Evolutionary conservation across 2,329 filamentous ascomycete genomes (phyloP), one percentile per base, ranked within the genome.

Genomic region (Botrytis fragariae): DNA sequence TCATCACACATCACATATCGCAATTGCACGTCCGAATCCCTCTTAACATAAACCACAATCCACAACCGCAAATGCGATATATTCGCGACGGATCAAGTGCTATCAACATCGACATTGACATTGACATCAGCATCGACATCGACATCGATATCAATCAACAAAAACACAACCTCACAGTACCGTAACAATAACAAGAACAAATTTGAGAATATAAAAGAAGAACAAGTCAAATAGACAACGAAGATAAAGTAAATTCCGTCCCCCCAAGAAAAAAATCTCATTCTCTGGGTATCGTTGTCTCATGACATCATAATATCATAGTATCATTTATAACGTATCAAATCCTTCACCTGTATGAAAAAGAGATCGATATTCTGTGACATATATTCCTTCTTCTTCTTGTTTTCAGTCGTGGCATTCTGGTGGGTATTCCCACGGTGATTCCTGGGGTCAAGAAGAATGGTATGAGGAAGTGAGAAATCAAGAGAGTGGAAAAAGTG

Each of bases 271-370:
- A 39, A 12, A 12, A 44, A 20, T 44, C 1, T 8, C 25, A 14
- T n/a, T 16, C 25, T 54, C 12, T 3, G 12, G 48, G 12, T n/a
- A 54, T n/a, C 5, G 4, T 4, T 2, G 0, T 0, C 3, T 54
- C 25, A 6, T n/a, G 48, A n/a, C 1, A 54, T 54, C 25, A n/a
- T 54, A 1, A 25, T 1, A n/a, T 54, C 25, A 16, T 54, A 14
- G 12, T 14, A 51, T 51, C 25, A 25, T 51, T n/a, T n/a, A n/a
- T n/a, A n/a, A n/a, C 10, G 8, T 6, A n/a, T 54, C 25, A 6
- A 9, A 54, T 7, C 1, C 5, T 16, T 54, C 25, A 14, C n/a
- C 20, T 48, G 22, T 48, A 1, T 25, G 45, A 16, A 4, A 48
- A 48, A 51, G 0, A n/a, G 25, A 5, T 14, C 48, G 25, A 5